Base-by-base conservation (phyloP, 1,284 basidiomycete genomes). In the Athelia sp. region DNA sequence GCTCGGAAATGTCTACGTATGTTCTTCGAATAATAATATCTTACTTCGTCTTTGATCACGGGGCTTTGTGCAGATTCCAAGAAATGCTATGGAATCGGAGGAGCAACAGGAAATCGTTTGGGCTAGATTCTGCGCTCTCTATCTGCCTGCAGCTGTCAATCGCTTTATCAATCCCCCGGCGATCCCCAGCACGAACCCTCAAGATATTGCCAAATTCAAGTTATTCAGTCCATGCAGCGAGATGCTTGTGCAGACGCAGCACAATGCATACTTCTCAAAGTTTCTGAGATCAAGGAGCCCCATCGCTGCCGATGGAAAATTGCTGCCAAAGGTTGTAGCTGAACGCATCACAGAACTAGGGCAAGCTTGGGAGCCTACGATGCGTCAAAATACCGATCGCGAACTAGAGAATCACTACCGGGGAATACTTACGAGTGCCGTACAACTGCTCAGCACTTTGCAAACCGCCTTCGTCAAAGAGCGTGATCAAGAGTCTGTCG, bases 141-240 rank as follows among this genome's bases (percentile, higher is more conserved):
- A 58, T 43, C 55, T 58, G 23, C 51, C 56, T 13, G 48, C 40
- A 13, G 54, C 55, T 4, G 48, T 58, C 18, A 47, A 53, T 29
- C 46, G 43, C 23, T 58, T 54, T 43, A 26, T 58, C 29, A 36
- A 56, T 46, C 53, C 51, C 8, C 55, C 53, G 18, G 23, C 32
- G 31, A 44, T 49, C 24, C 26, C 48, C 14, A 15, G 23, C 29
- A 18, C 36, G 11, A 34, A 55, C 15, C 22, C 34, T 19, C n/a
- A 24, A 17, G 23, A 52, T 14, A 19, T 47, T 22, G 24, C 31
- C 3, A 48, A 51, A 21, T 46, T 56, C 18, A 36, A 36, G 10
- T 36, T 58, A 23, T 50, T 54, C 45, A 58, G 53, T 46, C 52
- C 56, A 14, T 58, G 53, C 43, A 47, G 54, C 34, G 53, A 54